Percentiles rank a stretch among this genome's conserved stretches.
phyloP scores from a whole-genome alignment of 257 asterid species.

The Petunia secreta region DNA sequence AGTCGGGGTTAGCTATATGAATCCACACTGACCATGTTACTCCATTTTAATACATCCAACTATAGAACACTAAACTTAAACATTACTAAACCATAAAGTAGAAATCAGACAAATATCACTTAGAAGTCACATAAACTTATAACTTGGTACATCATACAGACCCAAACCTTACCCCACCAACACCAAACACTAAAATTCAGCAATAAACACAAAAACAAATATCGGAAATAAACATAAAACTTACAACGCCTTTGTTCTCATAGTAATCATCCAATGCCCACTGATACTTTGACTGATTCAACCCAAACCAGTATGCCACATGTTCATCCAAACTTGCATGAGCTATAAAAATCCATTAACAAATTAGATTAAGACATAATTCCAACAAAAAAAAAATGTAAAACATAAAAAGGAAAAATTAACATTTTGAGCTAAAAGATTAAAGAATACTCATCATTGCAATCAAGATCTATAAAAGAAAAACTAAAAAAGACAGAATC shows the following conservation, averaged over 20 bases:
- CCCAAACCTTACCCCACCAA: not conserved
- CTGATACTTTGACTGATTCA: slow-evolving; percentile 94
- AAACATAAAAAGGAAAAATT: not conserved
- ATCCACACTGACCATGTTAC: too few relatives aligned
- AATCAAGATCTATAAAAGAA: not conserved
- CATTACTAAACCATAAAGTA: not conserved
- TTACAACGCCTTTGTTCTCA: slow-evolving; percentile 65
- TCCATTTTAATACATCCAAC: not conserved
- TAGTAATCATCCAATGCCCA: slow-evolving; percentile 94
- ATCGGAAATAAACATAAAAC: not conserved
- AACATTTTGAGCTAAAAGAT: not conserved
- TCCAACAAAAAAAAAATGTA: not conserved
- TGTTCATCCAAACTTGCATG: slow-evolving; percentile 88
- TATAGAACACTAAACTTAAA: not conserved
- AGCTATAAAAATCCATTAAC: slow-evolving; percentile 43
- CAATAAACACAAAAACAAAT: not conserved
- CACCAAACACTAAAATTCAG: not conserved
- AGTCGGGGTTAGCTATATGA: too few relatives aligned
- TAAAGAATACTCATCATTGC: not conserved
- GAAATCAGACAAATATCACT: not conserved
- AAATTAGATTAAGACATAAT: not conserved
- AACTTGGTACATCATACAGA: not conserved
- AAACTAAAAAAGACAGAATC: not conserved
- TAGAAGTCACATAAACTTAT: not conserved
- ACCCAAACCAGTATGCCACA: slow-evolving; percentile 92